phyloP scores from a whole-genome alignment of 805 yeast genomes.

The Lipomyces sp. region DNA sequence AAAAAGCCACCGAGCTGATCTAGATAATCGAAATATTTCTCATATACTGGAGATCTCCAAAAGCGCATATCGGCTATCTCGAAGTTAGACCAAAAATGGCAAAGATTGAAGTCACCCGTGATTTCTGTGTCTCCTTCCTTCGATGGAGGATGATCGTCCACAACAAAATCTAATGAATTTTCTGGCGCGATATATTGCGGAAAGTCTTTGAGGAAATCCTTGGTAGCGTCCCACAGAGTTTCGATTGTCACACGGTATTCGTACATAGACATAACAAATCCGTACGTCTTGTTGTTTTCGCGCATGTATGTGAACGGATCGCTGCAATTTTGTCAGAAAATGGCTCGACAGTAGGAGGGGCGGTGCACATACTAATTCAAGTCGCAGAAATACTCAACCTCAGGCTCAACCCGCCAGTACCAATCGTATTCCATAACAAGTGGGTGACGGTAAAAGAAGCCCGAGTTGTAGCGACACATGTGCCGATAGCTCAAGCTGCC shows the following conservation, averaged over 20 bases:
- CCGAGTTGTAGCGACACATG: slow-evolving; percentile 94
- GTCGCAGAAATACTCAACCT: slow-evolving; percentile 84
- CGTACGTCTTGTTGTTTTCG: slow-evolving; percentile 72
- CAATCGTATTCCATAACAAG: slow-evolving; percentile 71
- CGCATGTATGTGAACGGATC: slow-evolving; percentile 85
- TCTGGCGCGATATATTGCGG: slow-evolving; percentile 64
- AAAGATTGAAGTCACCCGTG: slow-evolving; percentile 65
- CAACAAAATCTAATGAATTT: slow-evolving; percentile 56
- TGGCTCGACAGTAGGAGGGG: background rate
- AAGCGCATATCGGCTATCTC: slow-evolving; percentile 74
- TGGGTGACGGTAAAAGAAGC: slow-evolving; percentile 80
- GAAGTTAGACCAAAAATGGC: slow-evolving; percentile 87
- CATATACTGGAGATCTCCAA: slow-evolving; percentile 69
- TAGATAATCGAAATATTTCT: slow-evolving; percentile 60
- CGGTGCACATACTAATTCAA: slow-evolving; percentile 29
- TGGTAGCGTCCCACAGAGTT: slow-evolving; percentile 71
- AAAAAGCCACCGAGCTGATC: slow-evolving; percentile 78
- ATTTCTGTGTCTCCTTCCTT: slow-evolving; percentile 48
- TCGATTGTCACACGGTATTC: slow-evolving; percentile 86
- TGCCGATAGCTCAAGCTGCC: slow-evolving; percentile 69
- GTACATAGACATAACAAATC: slow-evolving; percentile 77
- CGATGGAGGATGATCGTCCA: slow-evolving; percentile 48
- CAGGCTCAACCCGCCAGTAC: slow-evolving; percentile 96
- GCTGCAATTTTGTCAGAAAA: slow-evolving; percentile 30
- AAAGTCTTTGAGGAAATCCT: slow-evolving; percentile 57